Percentiles rank a stretch among this genome's conserved stretches.
Conservation (phyloP, 768 basidiomycete genomes). For the Dictyophora rubrovolvata region DNA sequence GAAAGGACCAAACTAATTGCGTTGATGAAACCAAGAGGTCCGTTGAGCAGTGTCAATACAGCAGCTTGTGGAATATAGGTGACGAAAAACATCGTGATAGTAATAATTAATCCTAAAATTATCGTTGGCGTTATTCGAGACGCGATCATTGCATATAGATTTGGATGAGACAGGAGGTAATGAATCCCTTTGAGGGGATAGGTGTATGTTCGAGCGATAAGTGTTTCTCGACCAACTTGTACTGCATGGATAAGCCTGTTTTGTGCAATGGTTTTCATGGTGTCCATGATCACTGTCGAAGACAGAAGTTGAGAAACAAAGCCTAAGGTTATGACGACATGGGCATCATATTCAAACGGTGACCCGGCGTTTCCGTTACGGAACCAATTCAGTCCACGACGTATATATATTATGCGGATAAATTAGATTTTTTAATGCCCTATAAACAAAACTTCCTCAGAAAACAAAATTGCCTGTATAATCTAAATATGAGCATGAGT, state of each 20-base stretch:
- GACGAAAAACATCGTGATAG: constrained; percentile 36
- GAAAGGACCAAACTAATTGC: constrained; percentile 29
- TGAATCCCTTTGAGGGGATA: constrained; percentile 14
- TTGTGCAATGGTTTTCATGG: neutral
- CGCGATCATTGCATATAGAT: constrained; percentile 13
- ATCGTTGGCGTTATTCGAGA: constrained; percentile 11
- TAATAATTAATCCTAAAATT: constrained; percentile 15
- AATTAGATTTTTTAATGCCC: too few species aligned
- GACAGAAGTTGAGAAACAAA: neutral
- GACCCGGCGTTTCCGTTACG: too few species aligned
- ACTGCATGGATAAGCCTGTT: neutral
- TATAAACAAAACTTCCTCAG: too few species aligned
- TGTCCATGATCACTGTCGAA: neutral
- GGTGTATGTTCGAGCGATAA: constrained; percentile 11
- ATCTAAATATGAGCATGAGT: too few species aligned
- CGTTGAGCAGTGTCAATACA: constrained; percentile 50
- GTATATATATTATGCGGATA: too few species aligned
- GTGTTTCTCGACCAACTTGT: constrained; percentile 8
- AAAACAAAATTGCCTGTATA: too few species aligned
- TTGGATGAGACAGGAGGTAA: constrained; percentile 12
- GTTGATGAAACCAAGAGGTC: constrained; percentile 50
- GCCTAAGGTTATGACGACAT: neutral
- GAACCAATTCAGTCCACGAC: too few species aligned
- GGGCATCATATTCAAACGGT: too few species aligned
- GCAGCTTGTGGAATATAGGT: constrained; percentile 61